Conservation (phyloP, 2,329 filamentous ascomycete genomes). For the Penicillium crustosum region DNA sequence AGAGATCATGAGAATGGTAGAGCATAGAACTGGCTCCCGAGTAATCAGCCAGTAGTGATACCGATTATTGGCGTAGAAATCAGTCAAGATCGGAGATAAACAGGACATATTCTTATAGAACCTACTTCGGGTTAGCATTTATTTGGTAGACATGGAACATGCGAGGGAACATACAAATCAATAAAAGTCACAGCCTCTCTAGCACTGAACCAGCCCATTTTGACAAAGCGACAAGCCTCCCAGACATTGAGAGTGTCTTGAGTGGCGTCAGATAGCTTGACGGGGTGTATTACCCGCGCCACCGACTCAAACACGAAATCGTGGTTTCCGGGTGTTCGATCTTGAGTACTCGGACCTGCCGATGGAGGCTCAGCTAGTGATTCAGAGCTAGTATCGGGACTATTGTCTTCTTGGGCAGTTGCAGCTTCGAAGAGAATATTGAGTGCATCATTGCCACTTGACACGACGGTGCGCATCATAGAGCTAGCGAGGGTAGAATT, state of each 20-base stretch:
- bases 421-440: slow-evolving; percentile 56
- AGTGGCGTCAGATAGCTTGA: slow-evolving; percentile 30
- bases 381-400: slow-evolving; percentile 28
- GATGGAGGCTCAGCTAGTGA: slow-evolving; percentile 23
- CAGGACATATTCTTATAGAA: slow-evolving; percentile 54
- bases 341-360: slow-evolving; percentile 8
- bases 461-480: slow-evolving; percentile 50
- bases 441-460: slow-evolving; percentile 55
- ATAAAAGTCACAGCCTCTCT: slow-evolving; percentile 55
- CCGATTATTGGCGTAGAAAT: slow-evolving; percentile 51
- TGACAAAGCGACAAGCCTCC: slow-evolving; percentile 54
- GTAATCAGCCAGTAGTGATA: slow-evolving; percentile 52
- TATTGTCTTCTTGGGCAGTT: slow-evolving; percentile 39
- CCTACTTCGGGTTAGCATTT: slow-evolving; percentile 20
- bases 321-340: slow-evolving; percentile 18
- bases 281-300: slow-evolving; percentile 26
- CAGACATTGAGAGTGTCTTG: slow-evolving; percentile 46
- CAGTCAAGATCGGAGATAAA: slow-evolving; percentile 52
- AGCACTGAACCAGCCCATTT: slow-evolving; percentile 58
- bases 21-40: slow-evolving; percentile 54
- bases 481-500: slow-evolving; percentile 36
- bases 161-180: slow-evolving; percentile 42
- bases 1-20: slow-evolving; percentile 56
- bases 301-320: slow-evolving; percentile 21
- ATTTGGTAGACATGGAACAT: not conserved